Conservation (phyloP, 148 eudicot species). For the Cornus controversa region DNA sequence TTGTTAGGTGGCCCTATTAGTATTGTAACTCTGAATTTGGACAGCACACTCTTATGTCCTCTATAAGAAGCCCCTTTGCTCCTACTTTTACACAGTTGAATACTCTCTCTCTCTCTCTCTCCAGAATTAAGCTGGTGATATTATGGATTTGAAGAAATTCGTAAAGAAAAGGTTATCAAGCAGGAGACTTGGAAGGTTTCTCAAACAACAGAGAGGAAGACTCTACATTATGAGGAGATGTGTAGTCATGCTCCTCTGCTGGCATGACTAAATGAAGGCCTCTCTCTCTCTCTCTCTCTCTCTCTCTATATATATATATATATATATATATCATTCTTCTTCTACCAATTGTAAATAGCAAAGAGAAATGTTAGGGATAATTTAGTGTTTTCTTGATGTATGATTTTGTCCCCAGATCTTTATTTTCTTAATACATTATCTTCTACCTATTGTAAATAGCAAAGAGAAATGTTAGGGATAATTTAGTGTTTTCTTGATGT, state of each 20-base stretch:
- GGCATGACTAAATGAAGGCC: conserved; percentile 34
- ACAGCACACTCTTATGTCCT: not conserved
- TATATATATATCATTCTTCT: not conserved
- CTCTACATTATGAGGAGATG: conserved; percentile 68
- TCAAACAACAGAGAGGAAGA: conserved; percentile 59
- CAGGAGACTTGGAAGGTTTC: conserved; percentile 44
- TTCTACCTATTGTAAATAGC: not conserved
- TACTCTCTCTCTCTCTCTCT: conserved; percentile 7
- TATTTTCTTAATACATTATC: not conserved
- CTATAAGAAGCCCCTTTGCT: conserved; percentile 11
- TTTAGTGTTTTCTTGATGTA: not conserved
- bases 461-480: not conserved
- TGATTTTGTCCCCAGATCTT: not conserved
- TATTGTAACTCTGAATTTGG: not conserved
- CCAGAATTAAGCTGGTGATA: too few relatives aligned
- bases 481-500: not conserved
- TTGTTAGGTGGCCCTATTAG: not conserved
- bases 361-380: not conserved
- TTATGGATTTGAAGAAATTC: not conserved
- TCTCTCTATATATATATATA: not conserved
- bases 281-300: not conserved
- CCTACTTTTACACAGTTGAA: not conserved
- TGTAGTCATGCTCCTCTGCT: conserved; percentile 59
- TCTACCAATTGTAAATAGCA: not conserved
- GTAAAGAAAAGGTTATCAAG: conserved; percentile 45